Evolutionary conservation across 345 rosid genomes (phyloP).

Genomic region (Moringa oleifera): DNA sequence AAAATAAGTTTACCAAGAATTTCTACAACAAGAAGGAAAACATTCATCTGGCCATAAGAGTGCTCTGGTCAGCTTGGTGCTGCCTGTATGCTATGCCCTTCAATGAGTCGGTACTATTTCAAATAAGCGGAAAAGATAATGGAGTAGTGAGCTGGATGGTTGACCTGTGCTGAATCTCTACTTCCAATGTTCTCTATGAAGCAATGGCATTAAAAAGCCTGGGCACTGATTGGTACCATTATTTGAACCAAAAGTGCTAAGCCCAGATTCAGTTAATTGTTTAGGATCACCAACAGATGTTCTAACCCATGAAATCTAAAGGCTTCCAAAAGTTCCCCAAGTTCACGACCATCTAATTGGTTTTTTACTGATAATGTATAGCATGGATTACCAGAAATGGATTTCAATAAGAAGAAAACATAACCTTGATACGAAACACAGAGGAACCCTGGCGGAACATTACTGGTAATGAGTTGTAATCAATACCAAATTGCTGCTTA

Average conservation of each 20-base stretch:
- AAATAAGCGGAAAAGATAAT: too few relatives aligned
- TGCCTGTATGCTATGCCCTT: neutral
- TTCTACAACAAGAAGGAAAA: too few relatives aligned
- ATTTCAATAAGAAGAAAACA: neutral
- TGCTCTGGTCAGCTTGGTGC: neutral
- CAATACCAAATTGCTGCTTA: constrained; percentile 51
- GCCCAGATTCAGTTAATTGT: neutral
- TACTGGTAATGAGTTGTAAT: constrained; percentile 50
- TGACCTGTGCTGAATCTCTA: neutral
- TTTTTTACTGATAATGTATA: too few relatives aligned
- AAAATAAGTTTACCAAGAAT: too few relatives aligned
- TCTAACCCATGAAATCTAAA: neutral
- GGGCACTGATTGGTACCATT: neutral
- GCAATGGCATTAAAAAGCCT: neutral
- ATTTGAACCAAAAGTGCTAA: too few relatives aligned
- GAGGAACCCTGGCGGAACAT: constrained; percentile 83
- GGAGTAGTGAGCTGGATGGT: too few relatives aligned
- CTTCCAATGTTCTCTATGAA: neutral
- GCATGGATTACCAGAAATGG: neutral
- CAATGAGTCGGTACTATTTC: too few relatives aligned
- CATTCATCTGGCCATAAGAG: neutral
- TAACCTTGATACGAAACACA: constrained; percentile 40
- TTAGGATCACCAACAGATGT: neutral
- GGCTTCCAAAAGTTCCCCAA: neutral
- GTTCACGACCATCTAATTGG: neutral